Base-by-base conservation (phyloP, 768 basidiomycete species). In the Leucocoprinus sp. region DNA sequence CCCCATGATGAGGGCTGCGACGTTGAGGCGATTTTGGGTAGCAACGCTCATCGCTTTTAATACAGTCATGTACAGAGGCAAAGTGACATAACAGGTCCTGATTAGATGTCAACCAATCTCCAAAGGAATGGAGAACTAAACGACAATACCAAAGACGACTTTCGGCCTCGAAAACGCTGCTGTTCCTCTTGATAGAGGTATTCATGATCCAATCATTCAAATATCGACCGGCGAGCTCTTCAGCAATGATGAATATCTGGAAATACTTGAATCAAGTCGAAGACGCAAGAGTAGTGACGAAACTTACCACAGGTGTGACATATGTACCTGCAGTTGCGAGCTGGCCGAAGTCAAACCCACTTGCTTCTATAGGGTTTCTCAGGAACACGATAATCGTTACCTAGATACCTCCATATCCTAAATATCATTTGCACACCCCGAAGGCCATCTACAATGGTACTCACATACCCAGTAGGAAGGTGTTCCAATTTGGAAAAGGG, bases 401-500 rank as follows among this genome's bases (percentile, higher is more conserved):
- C 74, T 74, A 12, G 54, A 80, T 48, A 15, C 76, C 76, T 33
- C 80, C 78, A 69, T 74, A 76, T 17, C 80, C 79, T 74, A 31
- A n/a, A 14, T 12, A 31, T 31, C 14, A n/a, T n/a, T 4, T 4
- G 31, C 8, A 7, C 6, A 3, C 9, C n/a, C 4, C 9, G 31
- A 4, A 12, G 27, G 27, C 27, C 27, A 31, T 14, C 26, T 31
- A 31, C n/a, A n/a, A 5, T 31, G 31, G 31, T 8, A 3, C 14
- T 23, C 17, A 51, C 61, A 22, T 29, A 76, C 77, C 78, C 12
- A 79, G 58, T 7, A 80, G 60, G 57, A 80, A 81, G 45, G 82
- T 80, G 52, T 76, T 80, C 80, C 78, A 81, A 55, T 78, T 82
- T 24, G 8, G n/a, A 33, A 7, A 46, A 8, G 14, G 17, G 38